Percentiles rank a stretch among this genome's conserved stretches.
phyloP scores from a whole-genome alignment of 768 basidiomycete species.

The Hygrophorus russula region DNA sequence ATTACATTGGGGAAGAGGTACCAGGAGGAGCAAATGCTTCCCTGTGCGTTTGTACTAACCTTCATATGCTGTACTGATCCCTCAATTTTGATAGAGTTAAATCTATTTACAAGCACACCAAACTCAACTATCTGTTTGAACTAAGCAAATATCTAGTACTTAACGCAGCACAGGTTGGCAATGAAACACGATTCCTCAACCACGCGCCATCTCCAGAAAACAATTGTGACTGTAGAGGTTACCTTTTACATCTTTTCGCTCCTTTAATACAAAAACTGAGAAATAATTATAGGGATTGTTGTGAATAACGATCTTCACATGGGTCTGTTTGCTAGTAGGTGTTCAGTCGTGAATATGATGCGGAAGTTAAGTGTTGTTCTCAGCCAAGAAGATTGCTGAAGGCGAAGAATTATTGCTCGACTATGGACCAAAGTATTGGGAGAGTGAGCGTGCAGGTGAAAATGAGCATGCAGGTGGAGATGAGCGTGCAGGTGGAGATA shows the following conservation, averaged over 20 bases:
- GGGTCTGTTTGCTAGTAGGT: slow-evolving; percentile 11
- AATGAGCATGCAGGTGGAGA: too few relatives aligned
- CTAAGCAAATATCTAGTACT: slow-evolving; percentile 1
- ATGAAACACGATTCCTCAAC: slow-evolving; percentile 16
- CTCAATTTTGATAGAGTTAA: not conserved
- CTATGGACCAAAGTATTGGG: too few relatives aligned
- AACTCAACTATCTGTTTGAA: slow-evolving; percentile 7
- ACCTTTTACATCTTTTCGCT: not conserved
- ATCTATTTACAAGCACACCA: not conserved
- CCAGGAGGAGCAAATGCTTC: not conserved
- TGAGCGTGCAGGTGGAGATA: too few relatives aligned
- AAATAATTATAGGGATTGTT: slow-evolving; percentile 5
- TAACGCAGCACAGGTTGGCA: slow-evolving; percentile 14
- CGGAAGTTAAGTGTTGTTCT: not conserved
- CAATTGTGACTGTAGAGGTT: slow-evolving; percentile 13
- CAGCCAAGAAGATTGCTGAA: slow-evolving; percentile 9
- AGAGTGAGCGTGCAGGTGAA: too few relatives aligned
- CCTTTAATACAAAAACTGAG: not conserved
- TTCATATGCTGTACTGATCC: not conserved
- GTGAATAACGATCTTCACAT: slow-evolving; percentile 16
- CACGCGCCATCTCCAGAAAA: slow-evolving; percentile 3
- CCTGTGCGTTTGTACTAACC: not conserved
- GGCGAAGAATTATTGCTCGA: slow-evolving; percentile 13
- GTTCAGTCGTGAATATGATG: not conserved
- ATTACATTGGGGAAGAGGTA: not conserved